Conservation (phyloP, 768 basidiomycete genomes). For the Lactarius akahatsu region DNA sequence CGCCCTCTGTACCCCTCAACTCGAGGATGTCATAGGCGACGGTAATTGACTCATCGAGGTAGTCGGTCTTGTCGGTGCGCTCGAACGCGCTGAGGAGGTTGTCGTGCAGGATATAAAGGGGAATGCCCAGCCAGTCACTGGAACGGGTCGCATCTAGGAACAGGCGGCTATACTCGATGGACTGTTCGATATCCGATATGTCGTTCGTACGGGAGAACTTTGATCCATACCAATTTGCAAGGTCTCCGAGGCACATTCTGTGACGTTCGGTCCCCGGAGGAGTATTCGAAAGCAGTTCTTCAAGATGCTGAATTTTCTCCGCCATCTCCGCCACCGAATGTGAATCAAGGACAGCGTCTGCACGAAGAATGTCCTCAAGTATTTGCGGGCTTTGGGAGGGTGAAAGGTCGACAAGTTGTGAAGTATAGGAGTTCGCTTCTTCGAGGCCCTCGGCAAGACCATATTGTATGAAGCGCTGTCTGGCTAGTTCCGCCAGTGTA, state of each 20-base stretch:
- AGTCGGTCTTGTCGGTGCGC: not conserved
- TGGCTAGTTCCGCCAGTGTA: not conserved
- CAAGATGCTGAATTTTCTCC: not conserved
- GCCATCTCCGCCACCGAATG: no score
- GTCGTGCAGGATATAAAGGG: no score
- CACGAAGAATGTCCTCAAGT: not conserved
- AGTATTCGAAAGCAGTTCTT: not conserved
- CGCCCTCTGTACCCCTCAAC: not conserved
- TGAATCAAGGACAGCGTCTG: not conserved
- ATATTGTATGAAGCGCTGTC: not conserved
- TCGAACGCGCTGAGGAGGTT: not conserved
- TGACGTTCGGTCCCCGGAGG: not conserved
- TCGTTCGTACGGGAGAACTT: no score
- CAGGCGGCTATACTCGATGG: not conserved
- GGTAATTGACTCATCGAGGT: not conserved
- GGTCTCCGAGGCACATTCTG: not conserved
- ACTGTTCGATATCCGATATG: not conserved
- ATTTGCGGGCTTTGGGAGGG: not conserved
- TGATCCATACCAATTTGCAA: no score
- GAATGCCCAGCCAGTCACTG: not conserved
- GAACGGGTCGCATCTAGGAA: not conserved
- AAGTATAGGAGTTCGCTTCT: not conserved
- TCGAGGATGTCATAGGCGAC: not conserved
- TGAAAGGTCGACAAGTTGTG: not conserved
- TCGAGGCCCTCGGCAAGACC: not conserved